Base-by-base conservation (phyloP, 2,329 filamentous ascomycete genomes). In the Colletotrichum chrysophilum region DNA sequence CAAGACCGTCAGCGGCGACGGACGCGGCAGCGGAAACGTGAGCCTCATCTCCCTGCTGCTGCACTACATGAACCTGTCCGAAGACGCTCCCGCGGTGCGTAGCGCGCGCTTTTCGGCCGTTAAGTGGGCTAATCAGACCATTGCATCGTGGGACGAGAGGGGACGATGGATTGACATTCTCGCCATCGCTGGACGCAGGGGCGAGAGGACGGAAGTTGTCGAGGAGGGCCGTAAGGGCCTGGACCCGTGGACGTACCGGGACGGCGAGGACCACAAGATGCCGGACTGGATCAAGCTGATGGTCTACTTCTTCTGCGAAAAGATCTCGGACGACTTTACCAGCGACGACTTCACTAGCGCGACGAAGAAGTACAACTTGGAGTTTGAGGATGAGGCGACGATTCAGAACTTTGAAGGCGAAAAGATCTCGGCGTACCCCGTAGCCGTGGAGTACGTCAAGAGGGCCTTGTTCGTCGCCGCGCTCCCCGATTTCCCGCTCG, bases 181-280 rank as follows among this genome's bases (percentile, higher is more conserved):
- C 66, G 96, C 96, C 9, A 87, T 97, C 10, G 92, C 91, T 18
- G 93, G 93, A 14, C 89, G 89, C 4, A 84, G 86, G 4, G 90
- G 92, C 66, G 94, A 96, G 81, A 91, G 94, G 61, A 94, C 93
- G 76, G 96, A 98, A 81, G 93, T 98, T 4, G 85, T 95, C 2
- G 97, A 99, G 82, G 96, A 98, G 85, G 97, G 96, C 3, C 93
- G 92, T 76, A 96, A 95, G 83, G 97, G 97, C 1, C 88, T 98
- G 5, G 95, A 98, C 80, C 91, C 91, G 14, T 90, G 89, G 89
- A 89, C 86, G 0, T 87, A 88, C 75, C 55, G 86, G 84, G n/a
- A 80, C 77, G 76, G 58, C 82, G 66, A 76, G 36, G 18, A 66
- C 26, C 61, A 69, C 55, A 75, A 72, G 72, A 78, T 90, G 18